Base-by-base conservation (phyloP, 805 yeast genomes). In the Metschnikowia reukaufii region DNA sequence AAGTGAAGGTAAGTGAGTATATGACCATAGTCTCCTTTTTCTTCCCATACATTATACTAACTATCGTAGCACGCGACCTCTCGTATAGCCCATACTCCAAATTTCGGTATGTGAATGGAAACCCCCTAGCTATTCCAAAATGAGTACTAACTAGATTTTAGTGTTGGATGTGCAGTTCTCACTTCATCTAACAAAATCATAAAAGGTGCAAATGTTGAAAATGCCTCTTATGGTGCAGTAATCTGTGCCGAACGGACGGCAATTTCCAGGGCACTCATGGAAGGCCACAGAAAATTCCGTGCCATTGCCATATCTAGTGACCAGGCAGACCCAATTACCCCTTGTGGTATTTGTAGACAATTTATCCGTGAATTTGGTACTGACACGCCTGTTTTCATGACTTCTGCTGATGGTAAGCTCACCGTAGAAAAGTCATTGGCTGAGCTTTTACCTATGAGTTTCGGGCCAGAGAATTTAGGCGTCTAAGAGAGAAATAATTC, bases 331-430 rank as follows among this genome's bases (percentile, higher is more conserved):
- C 77, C 83, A 25, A 82, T 86, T 9, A 73, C 91, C 8, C 99
- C 99, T 0, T 92, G 99, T 64, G 99, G 99, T 3, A 84, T 94
- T 31, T 92, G 99, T 60, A 74, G 99, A 44, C 99, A 92, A 65
- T 79, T 86, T 45, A 81, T 92, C 27, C 73, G 96, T 32, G 99
- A 92, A 64, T 92, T 91, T 64, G 79, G 83, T 0, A 59, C 63
- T 6, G 71, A 76, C 6, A 60, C 81, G 21, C 86, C 87, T 0
- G 66, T 92, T 2, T 80, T 77, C 61, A 84, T 92, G 94, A 85
- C 82, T 60, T 76, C 80, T 39, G 63, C 61, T 0, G 76, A 77
- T 45, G 88, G 86, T 0, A 58, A 63, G 51, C 38, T 35, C 18
- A 70, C 64, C 54, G 64, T 73, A 33, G 65, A 72, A 55, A 73